Evolutionary conservation across 257 asterid genomes (phyloP).

Genomic region (Solanum okadae): DNA sequence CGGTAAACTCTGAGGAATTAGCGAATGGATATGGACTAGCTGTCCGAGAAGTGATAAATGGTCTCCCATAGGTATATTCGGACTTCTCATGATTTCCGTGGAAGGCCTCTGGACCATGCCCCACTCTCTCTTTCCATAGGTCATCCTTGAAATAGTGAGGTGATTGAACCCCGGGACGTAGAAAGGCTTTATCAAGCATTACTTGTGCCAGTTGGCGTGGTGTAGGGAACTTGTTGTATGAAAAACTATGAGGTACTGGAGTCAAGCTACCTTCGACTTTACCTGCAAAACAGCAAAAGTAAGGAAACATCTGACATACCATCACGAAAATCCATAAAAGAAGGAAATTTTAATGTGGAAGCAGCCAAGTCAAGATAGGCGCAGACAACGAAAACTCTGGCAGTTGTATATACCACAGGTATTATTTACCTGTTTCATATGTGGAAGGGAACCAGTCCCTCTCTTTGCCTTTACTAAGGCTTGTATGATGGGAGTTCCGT

Average conservation of each 20-base stretch:
- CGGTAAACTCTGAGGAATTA: conserved; percentile 25
- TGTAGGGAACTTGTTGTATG: conserved; percentile 32
- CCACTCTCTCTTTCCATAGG: conserved; percentile 32
- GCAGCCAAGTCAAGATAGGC: background rate
- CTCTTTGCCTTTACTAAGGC: conserved; percentile 31
- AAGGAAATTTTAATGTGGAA: background rate
- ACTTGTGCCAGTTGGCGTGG: conserved; percentile 28
- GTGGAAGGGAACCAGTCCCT: conserved; percentile 38
- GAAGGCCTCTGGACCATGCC: conserved; percentile 19
- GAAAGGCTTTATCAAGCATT: conserved; percentile 28
- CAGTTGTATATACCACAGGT: background rate
- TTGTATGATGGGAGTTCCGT: conserved; percentile 11
- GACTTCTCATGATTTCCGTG: conserved; percentile 24
- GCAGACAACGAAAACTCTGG: background rate
- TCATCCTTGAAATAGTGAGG: conserved; percentile 36
- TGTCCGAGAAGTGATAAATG: conserved; percentile 30
- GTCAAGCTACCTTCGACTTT: conserved; percentile 27
- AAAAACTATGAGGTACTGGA: conserved; percentile 28
- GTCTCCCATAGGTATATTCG: conserved; percentile 28
- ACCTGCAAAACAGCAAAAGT: conserved; percentile 52
- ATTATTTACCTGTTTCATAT: conserved; percentile 52
- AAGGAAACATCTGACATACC: background rate
- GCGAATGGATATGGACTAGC: conserved; percentile 31
- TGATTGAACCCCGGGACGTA: conserved; percentile 28
- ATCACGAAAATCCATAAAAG: background rate